These are phyloP conservation scores for Salvia sclarea DNA, from an alignment of 305 asterid genomes.

Conservation along the genomic window DNA sequence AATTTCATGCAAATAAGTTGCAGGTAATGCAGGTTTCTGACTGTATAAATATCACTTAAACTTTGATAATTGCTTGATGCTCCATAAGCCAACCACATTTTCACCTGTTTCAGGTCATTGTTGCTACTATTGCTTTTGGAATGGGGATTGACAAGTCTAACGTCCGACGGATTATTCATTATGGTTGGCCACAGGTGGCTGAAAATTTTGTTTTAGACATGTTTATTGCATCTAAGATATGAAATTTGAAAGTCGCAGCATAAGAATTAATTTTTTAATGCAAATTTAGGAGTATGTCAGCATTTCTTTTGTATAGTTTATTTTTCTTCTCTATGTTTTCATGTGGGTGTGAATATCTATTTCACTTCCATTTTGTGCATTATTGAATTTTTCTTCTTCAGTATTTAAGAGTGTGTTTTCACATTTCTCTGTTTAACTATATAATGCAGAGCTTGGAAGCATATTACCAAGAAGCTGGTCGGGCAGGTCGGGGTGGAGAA, in stretches of 20 bases:
- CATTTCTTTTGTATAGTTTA: conserved; percentile 19
- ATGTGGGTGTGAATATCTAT: neutral
- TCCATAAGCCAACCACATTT: conserved; percentile 10
- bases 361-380: conserved; percentile 1
- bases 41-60: conserved; percentile 7
- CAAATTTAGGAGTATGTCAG: conserved; percentile 1
- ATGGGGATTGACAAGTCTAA: conserved; percentile 84
- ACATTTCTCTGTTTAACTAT: conserved; percentile 18
- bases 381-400: conserved; percentile 7
- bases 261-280: conserved; percentile 3
- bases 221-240: conserved; percentile 16
- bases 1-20: conserved; percentile 58
- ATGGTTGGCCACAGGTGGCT: conserved; percentile 86
- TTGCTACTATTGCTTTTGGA: conserved; percentile 86
- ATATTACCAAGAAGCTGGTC: conserved; percentile 87
- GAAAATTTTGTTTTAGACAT: neutral
- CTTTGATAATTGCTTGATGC: conserved; percentile 3
- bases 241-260: too few relatives aligned
- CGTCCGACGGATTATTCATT: conserved; percentile 75
- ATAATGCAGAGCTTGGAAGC: conserved; percentile 71
- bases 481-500: conserved; percentile 86
- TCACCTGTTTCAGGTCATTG: conserved; percentile 59
- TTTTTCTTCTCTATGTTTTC: neutral
- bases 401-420: neutral
- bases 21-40: conserved; percentile 48